Percentiles rank a stretch among this genome's conserved stretches.
phyloP scores from a whole-genome alignment of 2,329 filamentous ascomycete genomes.

The Penicillium decumbens region DNA sequence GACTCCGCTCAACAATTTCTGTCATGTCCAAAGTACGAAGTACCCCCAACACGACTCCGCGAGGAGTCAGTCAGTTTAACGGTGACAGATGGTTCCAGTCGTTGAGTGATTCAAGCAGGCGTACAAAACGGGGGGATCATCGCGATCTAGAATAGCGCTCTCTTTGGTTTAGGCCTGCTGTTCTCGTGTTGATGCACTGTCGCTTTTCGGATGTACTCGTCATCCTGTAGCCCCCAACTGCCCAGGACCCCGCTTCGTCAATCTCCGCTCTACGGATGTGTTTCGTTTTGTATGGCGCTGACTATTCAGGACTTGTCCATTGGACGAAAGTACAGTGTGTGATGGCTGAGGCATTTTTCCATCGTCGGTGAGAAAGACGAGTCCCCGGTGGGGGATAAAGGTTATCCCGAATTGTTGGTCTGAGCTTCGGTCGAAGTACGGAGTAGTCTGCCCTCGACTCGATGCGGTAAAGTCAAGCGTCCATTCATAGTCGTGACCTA shows the following conservation, averaged over 20 bases:
- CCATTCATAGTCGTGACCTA: background rate
- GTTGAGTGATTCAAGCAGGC: constrained; percentile 28
- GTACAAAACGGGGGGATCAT: constrained; percentile 25
- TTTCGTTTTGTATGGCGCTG: background rate
- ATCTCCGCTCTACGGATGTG: background rate
- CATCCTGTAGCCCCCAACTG: background rate
- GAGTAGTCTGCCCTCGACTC: background rate
- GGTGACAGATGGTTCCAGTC: constrained; percentile 24
- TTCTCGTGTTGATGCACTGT: constrained; percentile 13
- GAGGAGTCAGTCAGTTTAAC: background rate
- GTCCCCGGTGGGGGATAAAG: background rate
- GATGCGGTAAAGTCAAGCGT: background rate
- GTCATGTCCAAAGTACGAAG: background rate
- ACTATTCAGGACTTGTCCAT: background rate
- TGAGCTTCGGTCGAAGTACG: background rate
- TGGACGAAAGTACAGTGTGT: background rate
- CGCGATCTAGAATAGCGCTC: constrained; percentile 31
- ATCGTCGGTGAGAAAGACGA: background rate
- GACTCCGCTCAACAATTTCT: background rate
- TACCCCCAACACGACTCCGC: background rate
- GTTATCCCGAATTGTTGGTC: background rate
- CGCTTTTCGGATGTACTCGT: constrained; percentile 2
- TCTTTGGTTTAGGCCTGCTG: constrained; percentile 31
- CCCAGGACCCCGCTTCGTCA: background rate
- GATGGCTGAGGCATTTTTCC: background rate